Evolutionary conservation across 805 yeast species (phyloP).

Genomic region (Myxozyma lipomycoides): DNA sequence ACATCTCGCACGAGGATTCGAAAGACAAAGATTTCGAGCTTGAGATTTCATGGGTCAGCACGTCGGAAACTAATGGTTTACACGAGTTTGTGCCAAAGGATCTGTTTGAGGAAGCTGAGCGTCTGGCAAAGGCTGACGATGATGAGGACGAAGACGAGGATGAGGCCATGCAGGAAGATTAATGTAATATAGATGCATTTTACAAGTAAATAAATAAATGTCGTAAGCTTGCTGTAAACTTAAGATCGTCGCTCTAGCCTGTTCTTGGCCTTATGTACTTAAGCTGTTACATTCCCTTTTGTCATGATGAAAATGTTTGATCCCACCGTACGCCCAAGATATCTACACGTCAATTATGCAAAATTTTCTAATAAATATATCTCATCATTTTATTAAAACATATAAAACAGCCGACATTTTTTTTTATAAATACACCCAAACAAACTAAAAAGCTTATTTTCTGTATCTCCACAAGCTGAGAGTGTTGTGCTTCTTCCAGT

Average conservation of each 20-base stretch:
- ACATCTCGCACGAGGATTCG: conserved; percentile 93
- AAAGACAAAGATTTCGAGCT: conserved; percentile 96
- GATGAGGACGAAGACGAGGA: conserved; percentile 70
- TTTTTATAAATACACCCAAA: neutral
- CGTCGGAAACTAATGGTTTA: conserved; percentile 67
- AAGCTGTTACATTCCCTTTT: too few species aligned
- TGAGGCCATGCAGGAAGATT: conserved; percentile 40
- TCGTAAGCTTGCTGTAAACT: too few species aligned
- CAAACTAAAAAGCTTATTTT: conserved; percentile 45
- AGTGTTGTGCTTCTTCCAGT: conserved; percentile 99
- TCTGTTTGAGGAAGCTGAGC: conserved; percentile 74
- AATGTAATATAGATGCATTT: neutral
- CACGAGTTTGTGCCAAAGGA: conserved; percentile 80
- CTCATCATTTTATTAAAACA: too few species aligned
- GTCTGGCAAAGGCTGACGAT: conserved; percentile 76
- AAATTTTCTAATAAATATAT: too few species aligned
- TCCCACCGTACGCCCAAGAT: too few species aligned
- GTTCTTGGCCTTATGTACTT: too few species aligned
- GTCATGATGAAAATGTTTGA: too few species aligned
- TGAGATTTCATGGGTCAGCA: conserved; percentile 85
- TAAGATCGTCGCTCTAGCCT: neutral
- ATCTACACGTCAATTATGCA: too few species aligned
- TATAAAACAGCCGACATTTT: too few species aligned
- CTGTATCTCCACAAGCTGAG: conserved; percentile 99
- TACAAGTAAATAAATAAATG: too few species aligned